Conservation (phyloP, 371 early-diverging fungal genomes). For the Zychaea mexicana region DNA sequence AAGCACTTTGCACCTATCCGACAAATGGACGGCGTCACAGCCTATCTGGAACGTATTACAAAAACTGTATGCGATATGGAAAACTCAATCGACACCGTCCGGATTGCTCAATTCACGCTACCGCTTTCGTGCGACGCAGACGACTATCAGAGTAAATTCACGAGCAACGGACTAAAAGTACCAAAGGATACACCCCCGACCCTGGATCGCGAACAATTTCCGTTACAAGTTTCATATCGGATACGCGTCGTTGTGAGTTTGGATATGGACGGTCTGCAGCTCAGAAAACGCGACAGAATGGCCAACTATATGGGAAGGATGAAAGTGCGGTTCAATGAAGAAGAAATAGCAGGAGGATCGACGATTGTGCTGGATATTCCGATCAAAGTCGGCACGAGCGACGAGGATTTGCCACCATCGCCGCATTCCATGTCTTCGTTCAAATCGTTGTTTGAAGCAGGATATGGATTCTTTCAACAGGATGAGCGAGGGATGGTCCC, state of each 20-base stretch:
- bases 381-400: constrained; percentile 11
- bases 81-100: constrained; percentile 14
- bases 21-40: constrained; percentile 23
- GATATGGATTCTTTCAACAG: constrained; percentile 17
- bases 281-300: constrained; percentile 17
- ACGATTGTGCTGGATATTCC: constrained; percentile 13
- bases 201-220: constrained; percentile 11
- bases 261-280: constrained; percentile 18
- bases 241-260: constrained; percentile 22
- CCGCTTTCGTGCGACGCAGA: constrained; percentile 27
- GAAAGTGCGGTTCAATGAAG: constrained; percentile 12
- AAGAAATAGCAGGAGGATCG: constrained; percentile 6
- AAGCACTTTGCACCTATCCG: constrained; percentile 31
- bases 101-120: constrained; percentile 12
- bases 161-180: constrained; percentile 11
- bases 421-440: background rate
- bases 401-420: background rate
- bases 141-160: constrained; percentile 11
- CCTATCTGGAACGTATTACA: constrained; percentile 24
- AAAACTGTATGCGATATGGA: constrained; percentile 1
- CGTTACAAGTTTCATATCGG: constrained; percentile 23
- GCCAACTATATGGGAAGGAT: constrained; percentile 10
- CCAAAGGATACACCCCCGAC: constrained; percentile 20
- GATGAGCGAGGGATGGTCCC: background rate
- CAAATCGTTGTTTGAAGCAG: constrained; percentile 13